Conservation (phyloP, 176 grass and related monocot species). For the Saccharum officinarum region DNA sequence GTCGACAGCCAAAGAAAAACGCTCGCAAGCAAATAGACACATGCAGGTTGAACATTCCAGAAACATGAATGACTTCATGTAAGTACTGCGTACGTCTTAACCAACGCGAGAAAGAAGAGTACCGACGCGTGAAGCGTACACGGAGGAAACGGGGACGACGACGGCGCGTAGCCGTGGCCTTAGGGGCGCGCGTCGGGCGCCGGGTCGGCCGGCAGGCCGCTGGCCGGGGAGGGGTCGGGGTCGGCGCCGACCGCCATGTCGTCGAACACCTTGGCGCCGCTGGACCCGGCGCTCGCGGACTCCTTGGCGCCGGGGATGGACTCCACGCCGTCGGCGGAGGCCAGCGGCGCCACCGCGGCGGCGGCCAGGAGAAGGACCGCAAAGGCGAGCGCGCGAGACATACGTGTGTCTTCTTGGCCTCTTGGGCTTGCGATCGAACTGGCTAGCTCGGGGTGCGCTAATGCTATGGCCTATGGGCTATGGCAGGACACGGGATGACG, state of each 20-base stretch:
- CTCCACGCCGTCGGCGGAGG: too few relatives aligned
- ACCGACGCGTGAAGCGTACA: neutral
- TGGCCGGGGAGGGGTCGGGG: neutral
- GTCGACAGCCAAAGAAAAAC: neutral
- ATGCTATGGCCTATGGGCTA: too few relatives aligned
- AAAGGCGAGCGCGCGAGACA: too few relatives aligned
- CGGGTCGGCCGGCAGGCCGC: slow-evolving; percentile 15
- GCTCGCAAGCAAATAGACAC: neutral
- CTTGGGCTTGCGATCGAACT: too few relatives aligned
- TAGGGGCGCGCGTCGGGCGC: slow-evolving; percentile 28
- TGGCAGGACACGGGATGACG: too few relatives aligned
- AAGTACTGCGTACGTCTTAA: neutral
- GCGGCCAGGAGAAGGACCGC: too few relatives aligned
- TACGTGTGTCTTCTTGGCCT: too few relatives aligned
- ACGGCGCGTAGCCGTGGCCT: neutral
- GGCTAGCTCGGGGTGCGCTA: too few relatives aligned
- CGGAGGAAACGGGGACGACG: neutral
- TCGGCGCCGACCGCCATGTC: neutral
- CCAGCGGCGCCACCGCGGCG: too few relatives aligned
- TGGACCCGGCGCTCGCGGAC: neutral
- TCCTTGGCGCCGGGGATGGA: neutral
- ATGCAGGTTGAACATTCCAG: neutral
- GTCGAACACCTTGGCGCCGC: neutral
- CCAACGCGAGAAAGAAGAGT: neutral
- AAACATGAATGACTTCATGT: too few relatives aligned